Percentiles rank a stretch among this genome's conserved stretches.
phyloP scores from a whole-genome alignment of 2,329 filamentous ascomycete genomes.

The Diaporthe helianthi region DNA sequence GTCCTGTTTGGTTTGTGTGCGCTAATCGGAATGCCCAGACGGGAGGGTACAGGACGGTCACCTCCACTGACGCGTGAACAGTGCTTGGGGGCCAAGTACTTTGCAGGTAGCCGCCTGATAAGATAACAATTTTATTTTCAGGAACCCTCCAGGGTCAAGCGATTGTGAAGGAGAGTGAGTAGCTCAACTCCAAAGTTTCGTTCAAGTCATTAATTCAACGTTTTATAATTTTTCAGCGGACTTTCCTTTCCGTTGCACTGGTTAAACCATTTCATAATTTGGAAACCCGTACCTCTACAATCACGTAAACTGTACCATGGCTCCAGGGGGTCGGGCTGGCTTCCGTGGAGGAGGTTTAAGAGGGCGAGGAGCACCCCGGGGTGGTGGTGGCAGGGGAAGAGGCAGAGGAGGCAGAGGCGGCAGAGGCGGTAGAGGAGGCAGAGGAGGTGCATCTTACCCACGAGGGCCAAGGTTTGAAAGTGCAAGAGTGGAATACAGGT shows the following conservation, averaged over 20 bases:
- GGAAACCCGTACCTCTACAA: no score
- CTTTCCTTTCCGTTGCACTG: background rate
- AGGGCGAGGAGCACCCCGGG: conserved; percentile 40
- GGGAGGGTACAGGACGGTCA: background rate
- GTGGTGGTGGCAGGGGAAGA: conserved; percentile 40
- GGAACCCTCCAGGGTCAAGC: background rate
- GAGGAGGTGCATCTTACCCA: conserved; percentile 34
- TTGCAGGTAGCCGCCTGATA: conserved; percentile 16
- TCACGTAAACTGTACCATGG: conserved; percentile 30
- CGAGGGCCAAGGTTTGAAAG: conserved; percentile 53
- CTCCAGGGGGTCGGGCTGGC: conserved; percentile 38
- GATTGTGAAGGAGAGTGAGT: background rate
- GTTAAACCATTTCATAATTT: background rate
- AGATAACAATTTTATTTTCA: conserved; percentile 33
- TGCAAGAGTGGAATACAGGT: conserved; percentile 46
- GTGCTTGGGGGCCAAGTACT: background rate
- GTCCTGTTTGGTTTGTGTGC: conserved; percentile 32
- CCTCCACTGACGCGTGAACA: background rate
- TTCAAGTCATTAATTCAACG: background rate
- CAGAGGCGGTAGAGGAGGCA: conserved; percentile 40
- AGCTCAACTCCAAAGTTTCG: background rate
- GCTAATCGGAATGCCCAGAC: conserved; percentile 21
- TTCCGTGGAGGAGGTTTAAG: conserved; percentile 44
- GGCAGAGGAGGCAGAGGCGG: conserved; percentile 39
- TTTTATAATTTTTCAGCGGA: background rate